Conservation (phyloP, 2,329 filamentous ascomycete species). For the Trichoderma aggressivum region DNA sequence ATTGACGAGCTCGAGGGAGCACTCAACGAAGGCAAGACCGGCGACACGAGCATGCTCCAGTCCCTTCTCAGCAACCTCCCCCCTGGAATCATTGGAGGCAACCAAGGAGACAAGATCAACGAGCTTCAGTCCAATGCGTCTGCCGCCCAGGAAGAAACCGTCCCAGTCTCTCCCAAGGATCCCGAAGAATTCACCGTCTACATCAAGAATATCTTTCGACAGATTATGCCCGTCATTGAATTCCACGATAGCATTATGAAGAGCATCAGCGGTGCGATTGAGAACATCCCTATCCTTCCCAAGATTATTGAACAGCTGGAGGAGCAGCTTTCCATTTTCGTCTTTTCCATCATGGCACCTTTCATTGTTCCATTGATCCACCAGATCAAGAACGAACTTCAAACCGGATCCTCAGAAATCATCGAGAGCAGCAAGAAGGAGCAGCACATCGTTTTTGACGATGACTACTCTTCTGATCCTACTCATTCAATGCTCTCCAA, state of each 20-base stretch:
- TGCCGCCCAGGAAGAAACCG: constrained; percentile 70
- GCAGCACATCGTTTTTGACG: constrained; percentile 81
- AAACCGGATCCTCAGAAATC: constrained; percentile 80
- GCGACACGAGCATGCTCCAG: constrained; percentile 71
- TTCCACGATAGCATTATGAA: constrained; percentile 90
- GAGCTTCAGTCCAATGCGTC: constrained; percentile 75
- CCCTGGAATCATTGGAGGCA: constrained; percentile 71
- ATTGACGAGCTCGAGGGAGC: constrained; percentile 85
- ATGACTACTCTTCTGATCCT: constrained; percentile 73
- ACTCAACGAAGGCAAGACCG: constrained; percentile 60
- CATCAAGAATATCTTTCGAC: constrained; percentile 66
- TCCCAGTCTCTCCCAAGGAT: constrained; percentile 70
- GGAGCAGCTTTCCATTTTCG: constrained; percentile 83
- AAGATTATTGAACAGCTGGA: constrained; percentile 83
- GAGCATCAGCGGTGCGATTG: constrained; percentile 70
- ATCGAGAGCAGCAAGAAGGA: constrained; percentile 80
- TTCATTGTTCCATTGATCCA: constrained; percentile 81
- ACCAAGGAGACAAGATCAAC: constrained; percentile 72
- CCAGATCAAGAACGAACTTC: constrained; percentile 83
- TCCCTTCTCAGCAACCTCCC: constrained; percentile 80
- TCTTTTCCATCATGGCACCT: constrained; percentile 87
- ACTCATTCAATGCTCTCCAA: constrained; percentile 96
- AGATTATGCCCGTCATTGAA: constrained; percentile 85
- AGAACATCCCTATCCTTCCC: constrained; percentile 80
- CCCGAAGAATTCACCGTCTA: constrained; percentile 83